Percentiles rank a stretch among this genome's conserved stretches.
Conservation (phyloP, 2,329 filamentous ascomycete genomes). For the Clonostachys chloroleuca region DNA sequence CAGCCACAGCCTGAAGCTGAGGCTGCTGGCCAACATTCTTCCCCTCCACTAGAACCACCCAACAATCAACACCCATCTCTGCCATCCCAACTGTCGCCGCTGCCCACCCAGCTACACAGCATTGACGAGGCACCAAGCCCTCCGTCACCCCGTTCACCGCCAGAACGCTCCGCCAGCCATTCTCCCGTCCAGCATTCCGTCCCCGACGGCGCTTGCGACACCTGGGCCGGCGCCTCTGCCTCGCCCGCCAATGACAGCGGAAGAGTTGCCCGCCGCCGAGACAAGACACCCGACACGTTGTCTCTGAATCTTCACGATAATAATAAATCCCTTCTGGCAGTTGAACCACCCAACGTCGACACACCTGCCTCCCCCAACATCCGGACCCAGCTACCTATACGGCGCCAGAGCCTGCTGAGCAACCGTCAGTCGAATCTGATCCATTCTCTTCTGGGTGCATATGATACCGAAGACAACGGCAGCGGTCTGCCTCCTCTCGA, state of each 20-base stretch:
- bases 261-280: background rate
- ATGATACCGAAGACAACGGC: constrained; percentile 6
- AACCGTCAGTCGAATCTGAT: constrained; percentile 27
- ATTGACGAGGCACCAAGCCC: constrained; percentile 5
- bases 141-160: background rate
- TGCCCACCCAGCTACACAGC: constrained; percentile 5
- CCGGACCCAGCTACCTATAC: constrained; percentile 1
- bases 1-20: background rate
- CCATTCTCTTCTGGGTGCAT: constrained; percentile 20
- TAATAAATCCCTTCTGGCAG: background rate
- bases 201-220: background rate
- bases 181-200: background rate
- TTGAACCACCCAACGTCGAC: constrained; percentile 3
- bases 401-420: constrained; percentile 26
- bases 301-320: background rate
- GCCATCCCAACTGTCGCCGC: background rate
- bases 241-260: no score
- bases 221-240: background rate
- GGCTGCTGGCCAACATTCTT: constrained; percentile 3
- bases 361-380: constrained; percentile 4
- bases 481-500: constrained; percentile 14
- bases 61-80: background rate
- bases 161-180: no score
- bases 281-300: background rate
- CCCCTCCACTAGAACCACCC: constrained; percentile 4